These are phyloP conservation scores for Sistotremastrum suecicum DNA, from an alignment of 768 basidiomycete species.

Conservation along the genomic window DNA sequence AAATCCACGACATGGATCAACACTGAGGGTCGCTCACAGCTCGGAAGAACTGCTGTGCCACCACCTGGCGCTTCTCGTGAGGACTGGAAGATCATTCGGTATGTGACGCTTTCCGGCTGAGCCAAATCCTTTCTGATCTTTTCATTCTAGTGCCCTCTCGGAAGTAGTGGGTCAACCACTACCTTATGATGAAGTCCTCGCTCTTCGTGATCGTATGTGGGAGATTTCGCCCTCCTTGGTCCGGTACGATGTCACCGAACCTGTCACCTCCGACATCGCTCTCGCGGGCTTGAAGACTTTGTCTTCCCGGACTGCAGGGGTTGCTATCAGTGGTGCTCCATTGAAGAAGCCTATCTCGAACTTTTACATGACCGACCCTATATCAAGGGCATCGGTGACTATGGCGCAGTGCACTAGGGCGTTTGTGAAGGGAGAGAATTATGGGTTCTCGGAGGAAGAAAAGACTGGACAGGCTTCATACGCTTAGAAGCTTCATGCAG, in stretches of 20 bases:
- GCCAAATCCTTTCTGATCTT: background rate
- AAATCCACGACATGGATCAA: constrained; percentile 88
- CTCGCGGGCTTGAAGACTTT: constrained; percentile 54
- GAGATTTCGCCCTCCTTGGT: constrained; percentile 86
- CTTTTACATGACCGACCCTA: constrained; percentile 94
- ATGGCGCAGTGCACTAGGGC: constrained; percentile 91
- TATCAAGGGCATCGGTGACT: constrained; percentile 89
- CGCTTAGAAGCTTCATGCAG: constrained; percentile 17
- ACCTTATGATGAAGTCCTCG: constrained; percentile 80
- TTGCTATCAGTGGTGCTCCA: constrained; percentile 41
- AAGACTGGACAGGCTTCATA: constrained; percentile 30
- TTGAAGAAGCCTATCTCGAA: constrained; percentile 77
- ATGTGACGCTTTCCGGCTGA: constrained; percentile 10
- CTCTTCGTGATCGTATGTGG: constrained; percentile 88
- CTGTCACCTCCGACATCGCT: constrained; percentile 58
- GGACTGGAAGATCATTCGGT: constrained; percentile 97
- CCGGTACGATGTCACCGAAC: constrained; percentile 71
- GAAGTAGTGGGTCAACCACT: constrained; percentile 71
- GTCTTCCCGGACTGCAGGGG: constrained; percentile 32
- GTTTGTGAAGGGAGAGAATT: constrained; percentile 64
- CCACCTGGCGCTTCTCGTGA: constrained; percentile 93
- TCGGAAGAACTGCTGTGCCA: constrained; percentile 81
- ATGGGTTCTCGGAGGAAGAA: constrained; percentile 36
- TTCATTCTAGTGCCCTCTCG: constrained; percentile 55
- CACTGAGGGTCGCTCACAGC: constrained; percentile 86